Evolutionary conservation across 176 grass and related monocot genomes (phyloP), one percentile per base, ranked within the genome.

Genomic region (Chloris gayana): DNA sequence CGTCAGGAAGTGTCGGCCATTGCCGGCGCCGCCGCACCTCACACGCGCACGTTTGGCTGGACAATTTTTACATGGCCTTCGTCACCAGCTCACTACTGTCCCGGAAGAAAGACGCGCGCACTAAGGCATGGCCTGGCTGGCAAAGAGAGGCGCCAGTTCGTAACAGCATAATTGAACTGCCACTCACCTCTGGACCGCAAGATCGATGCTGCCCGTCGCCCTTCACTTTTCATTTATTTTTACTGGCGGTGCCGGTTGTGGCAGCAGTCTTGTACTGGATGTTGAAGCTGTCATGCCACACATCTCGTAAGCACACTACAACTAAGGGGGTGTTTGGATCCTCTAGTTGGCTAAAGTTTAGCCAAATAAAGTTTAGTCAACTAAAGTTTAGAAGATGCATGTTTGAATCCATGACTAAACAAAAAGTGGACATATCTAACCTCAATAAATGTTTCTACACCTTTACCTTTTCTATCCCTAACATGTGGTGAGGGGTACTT

Each of bases 81-180:
- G 72, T 89, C 87, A 77, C 18, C 25, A 15, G 35, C 70, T 80
- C 87, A 81, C 64, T 59, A 73, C 68, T 26, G 9, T 50, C 21
- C 53, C 14, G 1, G 24, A 21, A 17, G 19, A 33, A 12, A 77
- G 14, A 13, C 57, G 10, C 2, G 57, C 57, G 66, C 79, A 82
- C 85, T 82, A 64, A 37, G 56, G 26, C 24, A 19, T 22, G 22
- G 34, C 59, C 14, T 54, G 70, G 57, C 75, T 49, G 60, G 75
- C 75, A 77, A 31, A 58, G 64, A 14, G 30, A 70, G 70, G 44
- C 33, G 50, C 21, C 67, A 73, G 30, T 27, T 60, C 57, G 21
- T 50, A 27, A 76, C 45, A 89, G 72, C 77, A 85, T 85, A 47
- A 89, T 89, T 82, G 72, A 89, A 60, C 30, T 9, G 37, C 72